phyloP scores from a whole-genome alignment of 345 rosid species.

The Pistacia atlantica region DNA sequence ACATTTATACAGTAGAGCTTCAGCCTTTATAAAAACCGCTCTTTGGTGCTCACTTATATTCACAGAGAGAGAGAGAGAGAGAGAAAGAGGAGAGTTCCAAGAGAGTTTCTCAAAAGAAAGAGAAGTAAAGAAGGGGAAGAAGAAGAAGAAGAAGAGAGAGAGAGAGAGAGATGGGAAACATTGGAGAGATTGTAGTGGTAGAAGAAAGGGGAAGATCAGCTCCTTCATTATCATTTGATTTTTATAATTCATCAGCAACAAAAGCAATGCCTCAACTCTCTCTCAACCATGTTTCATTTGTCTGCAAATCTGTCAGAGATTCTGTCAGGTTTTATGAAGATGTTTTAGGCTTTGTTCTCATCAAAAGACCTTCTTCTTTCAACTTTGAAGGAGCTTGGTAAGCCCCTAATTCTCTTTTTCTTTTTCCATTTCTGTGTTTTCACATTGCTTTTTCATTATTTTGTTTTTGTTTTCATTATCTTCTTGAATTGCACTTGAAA shows the following conservation, averaged over 20 bases:
- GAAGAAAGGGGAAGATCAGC: slow-evolving; percentile 29
- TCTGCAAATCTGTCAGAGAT: slow-evolving; percentile 37
- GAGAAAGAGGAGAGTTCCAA: neutral
- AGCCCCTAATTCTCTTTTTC: neutral
- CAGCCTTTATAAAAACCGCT: neutral
- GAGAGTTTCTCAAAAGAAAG: neutral
- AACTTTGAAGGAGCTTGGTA: slow-evolving; percentile 59
- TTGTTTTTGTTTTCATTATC: no score
- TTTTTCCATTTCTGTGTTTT: neutral
- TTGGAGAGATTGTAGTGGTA: slow-evolving; percentile 20
- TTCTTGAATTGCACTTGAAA: neutral
- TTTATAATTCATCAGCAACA: neutral
- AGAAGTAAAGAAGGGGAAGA: neutral
- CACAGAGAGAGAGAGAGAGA: neutral
- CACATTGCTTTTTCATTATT: neutral
- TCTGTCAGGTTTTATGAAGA: slow-evolving; percentile 47
- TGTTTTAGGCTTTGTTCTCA: slow-evolving; percentile 50
- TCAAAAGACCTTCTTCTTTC: slow-evolving; percentile 56
- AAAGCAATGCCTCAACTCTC: slow-evolving; percentile 34
- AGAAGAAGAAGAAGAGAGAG: neutral
- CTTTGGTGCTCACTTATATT: neutral
- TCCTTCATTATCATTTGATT: neutral
- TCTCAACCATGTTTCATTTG: slow-evolving; percentile 49
- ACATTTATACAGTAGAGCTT: neutral
- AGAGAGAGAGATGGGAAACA: slow-evolving; percentile 31